These are phyloP conservation scores for Lachnellula subtilissima DNA, from an alignment of 2,329 filamentous ascomycete species.

Conservation along the genomic window DNA sequence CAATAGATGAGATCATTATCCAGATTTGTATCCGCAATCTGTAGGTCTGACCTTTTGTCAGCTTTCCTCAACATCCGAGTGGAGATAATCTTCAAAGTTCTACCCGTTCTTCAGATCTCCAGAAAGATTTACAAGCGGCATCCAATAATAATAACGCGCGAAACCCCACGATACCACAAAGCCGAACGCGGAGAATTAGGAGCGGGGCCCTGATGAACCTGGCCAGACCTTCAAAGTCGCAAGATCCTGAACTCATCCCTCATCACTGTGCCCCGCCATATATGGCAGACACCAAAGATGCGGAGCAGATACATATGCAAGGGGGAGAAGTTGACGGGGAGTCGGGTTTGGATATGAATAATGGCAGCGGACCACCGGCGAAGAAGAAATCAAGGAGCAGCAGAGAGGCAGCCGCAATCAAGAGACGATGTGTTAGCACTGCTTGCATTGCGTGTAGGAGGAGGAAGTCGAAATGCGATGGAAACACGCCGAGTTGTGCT, in stretches of 20 bases:
- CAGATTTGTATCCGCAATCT: not conserved
- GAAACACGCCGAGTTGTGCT: constrained; percentile 83
- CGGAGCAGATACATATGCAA: constrained; percentile 12
- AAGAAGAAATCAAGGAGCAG: constrained; percentile 31
- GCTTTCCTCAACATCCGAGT: too few relatives aligned
- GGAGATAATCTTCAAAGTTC: too few relatives aligned
- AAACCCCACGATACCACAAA: too few relatives aligned
- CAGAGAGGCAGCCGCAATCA: constrained; percentile 36
- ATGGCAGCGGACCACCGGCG: constrained; percentile 3
- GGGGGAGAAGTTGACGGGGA: constrained; percentile 8
- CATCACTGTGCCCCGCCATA: not conserved
- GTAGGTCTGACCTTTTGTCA: too few relatives aligned
- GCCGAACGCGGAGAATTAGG: too few relatives aligned
- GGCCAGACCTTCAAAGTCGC: too few relatives aligned
- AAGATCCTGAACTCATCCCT: not conserved
- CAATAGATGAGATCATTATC: not conserved
- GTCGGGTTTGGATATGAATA: not conserved
- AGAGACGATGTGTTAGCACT: constrained; percentile 77
- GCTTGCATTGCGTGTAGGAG: constrained; percentile 76
- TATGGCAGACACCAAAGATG: constrained; percentile 23
- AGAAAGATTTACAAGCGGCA: too few relatives aligned
- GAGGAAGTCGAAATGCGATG: constrained; percentile 86
- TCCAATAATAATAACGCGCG: too few relatives aligned
- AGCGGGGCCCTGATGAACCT: too few relatives aligned
- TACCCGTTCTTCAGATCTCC: too few relatives aligned